Base-by-base conservation (phyloP, 306 rosid species). In the Vachellia pachyceras region DNA sequence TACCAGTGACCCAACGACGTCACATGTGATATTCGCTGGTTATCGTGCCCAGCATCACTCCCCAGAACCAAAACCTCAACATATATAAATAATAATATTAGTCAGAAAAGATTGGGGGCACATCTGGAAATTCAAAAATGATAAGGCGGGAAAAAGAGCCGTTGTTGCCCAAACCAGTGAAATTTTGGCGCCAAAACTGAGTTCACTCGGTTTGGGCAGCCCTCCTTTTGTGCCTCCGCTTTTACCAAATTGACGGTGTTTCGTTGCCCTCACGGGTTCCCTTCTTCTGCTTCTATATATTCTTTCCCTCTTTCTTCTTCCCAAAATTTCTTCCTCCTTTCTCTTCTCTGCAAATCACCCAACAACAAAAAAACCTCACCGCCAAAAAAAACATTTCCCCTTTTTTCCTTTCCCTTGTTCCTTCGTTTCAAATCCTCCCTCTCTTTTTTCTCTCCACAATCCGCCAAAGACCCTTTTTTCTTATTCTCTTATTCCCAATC, bases 101-200 rank as follows among this genome's bases (percentile, higher is more conserved):
- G n/a, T n/a, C n/a, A n/a, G 49, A 85, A 58, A 58, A 0, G 33
- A 11, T 8, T 5, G 35, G 65, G 92, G 92, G 37, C 2, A 90
- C 14, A 83, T 63, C n/a, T 20, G 89, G 67, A 77, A 82, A 55
- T 0, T 0, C 4, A 1, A 6, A 6, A 0, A 33, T 7, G 17
- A 83, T 9, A 78, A 70, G 89, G 99, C 98, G 99, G 99, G 98
- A 93, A 90, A 80, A 70, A 86, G 98, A 93, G 96, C 98, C 99
- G 99, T 95, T 95, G 98, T 60, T 49, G 33, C 79, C 85, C 33
- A 78, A 88, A 84, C 13, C 74, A 57, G 83, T 71, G 64, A 75
- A 73, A 82, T 22, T 84, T 89, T 86, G 84, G 92, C 90, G 92
- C 92, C 85, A 86, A 86, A 86, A 72, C 6, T 50, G 1, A 25